These are phyloP conservation scores for Selaginella tamariscina DNA, from an alignment of 75 land plant species.

Conservation along the genomic window DNA sequence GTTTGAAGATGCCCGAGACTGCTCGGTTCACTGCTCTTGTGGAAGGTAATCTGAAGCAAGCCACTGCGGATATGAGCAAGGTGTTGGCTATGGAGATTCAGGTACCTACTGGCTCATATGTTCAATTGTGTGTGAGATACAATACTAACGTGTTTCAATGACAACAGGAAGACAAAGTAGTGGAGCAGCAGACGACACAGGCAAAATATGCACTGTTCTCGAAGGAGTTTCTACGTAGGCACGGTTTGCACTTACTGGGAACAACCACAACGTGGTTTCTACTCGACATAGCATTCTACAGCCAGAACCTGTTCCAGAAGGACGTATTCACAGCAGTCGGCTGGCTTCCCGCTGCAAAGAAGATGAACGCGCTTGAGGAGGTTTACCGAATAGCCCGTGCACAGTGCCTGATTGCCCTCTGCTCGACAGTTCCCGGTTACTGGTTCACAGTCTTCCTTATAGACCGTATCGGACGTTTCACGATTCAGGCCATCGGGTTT, in stretches of 20 bases:
- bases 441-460: conserved; percentile 54
- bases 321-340: conserved; percentile 32
- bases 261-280: conserved; percentile 60
- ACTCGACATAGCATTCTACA: conserved; percentile 37
- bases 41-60: too few relatives aligned
- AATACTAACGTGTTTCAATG: too few relatives aligned
- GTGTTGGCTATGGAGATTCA: too few relatives aligned
- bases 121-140: too few relatives aligned
- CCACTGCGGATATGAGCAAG: too few relatives aligned
- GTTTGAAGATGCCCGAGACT: too few relatives aligned
- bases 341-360: conserved; percentile 27
- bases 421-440: conserved; percentile 54
- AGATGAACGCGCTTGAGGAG: conserved; percentile 34
- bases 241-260: conserved; percentile 46
- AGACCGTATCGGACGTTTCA: conserved; percentile 37
- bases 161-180: too few relatives aligned
- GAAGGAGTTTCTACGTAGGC: conserved; percentile 27
- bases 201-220: conserved; percentile 31
- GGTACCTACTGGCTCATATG: too few relatives aligned
- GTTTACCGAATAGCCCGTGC: conserved; percentile 28
- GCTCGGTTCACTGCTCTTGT: too few relatives aligned
- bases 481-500: conserved; percentile 50
- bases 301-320: conserved; percentile 41
- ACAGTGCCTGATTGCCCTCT: conserved; percentile 35
- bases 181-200: too few relatives aligned